Base-by-base conservation (phyloP, 2,329 filamentous ascomycete genomes). In the Dothistroma pini region DNA sequence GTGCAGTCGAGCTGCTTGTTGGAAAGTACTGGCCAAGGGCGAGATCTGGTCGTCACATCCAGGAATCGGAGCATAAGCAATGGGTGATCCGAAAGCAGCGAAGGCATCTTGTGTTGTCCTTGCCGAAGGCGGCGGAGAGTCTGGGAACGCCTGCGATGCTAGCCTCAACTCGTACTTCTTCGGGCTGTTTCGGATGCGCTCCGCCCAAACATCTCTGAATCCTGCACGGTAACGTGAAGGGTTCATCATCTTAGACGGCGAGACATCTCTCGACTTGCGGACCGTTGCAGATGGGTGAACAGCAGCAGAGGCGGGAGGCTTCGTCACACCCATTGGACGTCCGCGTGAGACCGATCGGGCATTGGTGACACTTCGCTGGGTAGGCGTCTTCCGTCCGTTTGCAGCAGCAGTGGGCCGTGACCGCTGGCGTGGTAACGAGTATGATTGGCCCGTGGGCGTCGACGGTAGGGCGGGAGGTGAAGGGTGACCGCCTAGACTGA, bases 191-290 rank as follows among this genome's bases (percentile, higher is more conserved):
- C 76, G 79, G 50, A 84, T 76, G 61, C 82, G 80, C 65, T 82
- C 79, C 44, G 78, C 76, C 83, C 84, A 86, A 71, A 71, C 77
- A 69, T 76, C 79, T 71, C 73, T 78, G 73, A 76, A 79, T 62
- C 74, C 74, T 22, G 74, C 66, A 12, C 75, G 75, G 65, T 76
- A 77, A 59, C 80, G 78, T 22, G 80, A 79, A 47, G 83, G 78
- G 67, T 78, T 82, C 78, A 83, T 83, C 78, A 85, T 81, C 68
- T 80, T 84, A 49, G 80, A 76, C 25, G 72, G 71, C 35, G 70
- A 72, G 48, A 66, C 65, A 66, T 71, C 72, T 53, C 51, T 53
- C 51, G 51, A 53, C 58, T 61, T 55, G 58, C 70, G 70, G 38
- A 66, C 51, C n/a, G 69, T 72, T 50, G 69, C 69, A 59, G 62